These are phyloP conservation scores for Luzula sylvatica DNA, from an alignment of 176 grass and related monocot genomes.

Conservation along the genomic window DNA sequence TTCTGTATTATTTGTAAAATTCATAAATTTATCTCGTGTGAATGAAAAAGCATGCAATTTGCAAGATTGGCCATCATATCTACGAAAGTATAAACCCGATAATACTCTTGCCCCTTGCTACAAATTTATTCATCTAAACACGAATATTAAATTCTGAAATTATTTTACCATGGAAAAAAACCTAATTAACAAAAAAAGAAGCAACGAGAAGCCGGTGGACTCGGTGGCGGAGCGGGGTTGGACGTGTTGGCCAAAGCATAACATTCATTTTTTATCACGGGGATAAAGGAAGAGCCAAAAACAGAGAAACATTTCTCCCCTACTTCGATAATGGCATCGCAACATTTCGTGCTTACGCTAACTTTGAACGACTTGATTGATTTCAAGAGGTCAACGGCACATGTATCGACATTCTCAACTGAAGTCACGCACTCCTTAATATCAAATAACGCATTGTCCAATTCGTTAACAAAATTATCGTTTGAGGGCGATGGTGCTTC, in stretches of 20 bases:
- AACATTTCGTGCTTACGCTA: background rate
- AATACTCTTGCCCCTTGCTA: too few species aligned
- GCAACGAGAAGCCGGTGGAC: too few species aligned
- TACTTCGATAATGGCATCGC: background rate
- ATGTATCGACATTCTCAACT: background rate
- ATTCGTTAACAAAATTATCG: background rate
- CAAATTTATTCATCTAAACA: too few species aligned
- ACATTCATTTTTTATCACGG: background rate
- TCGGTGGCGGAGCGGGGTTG: too few species aligned
- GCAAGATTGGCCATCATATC: too few species aligned
- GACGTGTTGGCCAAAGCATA: background rate
- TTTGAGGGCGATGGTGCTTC: background rate
- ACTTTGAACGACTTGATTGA: background rate
- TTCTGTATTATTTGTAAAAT: too few species aligned
- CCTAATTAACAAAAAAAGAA: too few species aligned
- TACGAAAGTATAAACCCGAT: too few species aligned
- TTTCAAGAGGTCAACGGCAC: background rate
- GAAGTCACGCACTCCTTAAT: background rate
- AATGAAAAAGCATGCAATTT: too few species aligned
- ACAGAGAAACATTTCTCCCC: slow-evolving; percentile 5
- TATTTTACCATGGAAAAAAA: too few species aligned
- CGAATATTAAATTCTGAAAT: too few species aligned
- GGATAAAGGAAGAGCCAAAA: background rate
- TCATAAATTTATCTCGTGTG: too few species aligned
- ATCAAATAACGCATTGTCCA: background rate